phyloP scores from a whole-genome alignment of 805 yeast genomes.

The Hanseniaspora taiwanica region DNA sequence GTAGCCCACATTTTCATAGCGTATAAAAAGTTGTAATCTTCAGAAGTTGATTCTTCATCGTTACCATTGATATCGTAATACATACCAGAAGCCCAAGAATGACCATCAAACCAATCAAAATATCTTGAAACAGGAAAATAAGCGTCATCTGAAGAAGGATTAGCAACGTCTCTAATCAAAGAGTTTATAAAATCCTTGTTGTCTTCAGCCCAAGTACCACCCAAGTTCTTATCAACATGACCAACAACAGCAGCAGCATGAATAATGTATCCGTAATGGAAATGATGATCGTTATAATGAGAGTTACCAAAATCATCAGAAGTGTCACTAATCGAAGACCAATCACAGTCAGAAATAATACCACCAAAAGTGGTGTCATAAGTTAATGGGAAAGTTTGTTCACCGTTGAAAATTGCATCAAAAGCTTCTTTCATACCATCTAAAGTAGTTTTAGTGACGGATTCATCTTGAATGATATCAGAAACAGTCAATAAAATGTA shows the following conservation, averaged over 20 bases:
- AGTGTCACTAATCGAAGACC: conserved; percentile 29
- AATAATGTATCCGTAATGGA: conserved; percentile 73
- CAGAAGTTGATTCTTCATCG: conserved; percentile 59
- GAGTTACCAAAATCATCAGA: conserved; percentile 56
- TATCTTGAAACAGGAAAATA: conserved; percentile 52
- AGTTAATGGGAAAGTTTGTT: conserved; percentile 36
- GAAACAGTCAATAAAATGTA: conserved; percentile 38
- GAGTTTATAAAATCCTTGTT: conserved; percentile 46
- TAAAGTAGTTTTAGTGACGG: conserved; percentile 25
- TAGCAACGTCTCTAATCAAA: conserved; percentile 54
- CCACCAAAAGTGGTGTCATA: conserved; percentile 46
- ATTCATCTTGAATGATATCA: conserved; percentile 34
- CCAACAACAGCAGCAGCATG: conserved; percentile 76
- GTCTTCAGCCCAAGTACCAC: conserved; percentile 37
- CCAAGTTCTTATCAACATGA: conserved; percentile 39
- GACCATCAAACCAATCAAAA: conserved; percentile 65
- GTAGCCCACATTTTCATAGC: conserved; percentile 58
- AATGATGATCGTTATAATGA: conserved; percentile 76
- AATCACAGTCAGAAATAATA: conserved; percentile 33
- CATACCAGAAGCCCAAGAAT: conserved; percentile 64
- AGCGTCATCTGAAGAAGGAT: conserved; percentile 38
- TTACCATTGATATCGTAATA: conserved; percentile 52
- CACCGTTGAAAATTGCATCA: conserved; percentile 26
- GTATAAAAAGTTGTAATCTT: conserved; percentile 57
- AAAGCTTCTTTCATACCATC: conserved; percentile 32